Evolutionary conservation across 805 yeast species (phyloP).

Genomic region (Ogataea nitratoaversa): DNA sequence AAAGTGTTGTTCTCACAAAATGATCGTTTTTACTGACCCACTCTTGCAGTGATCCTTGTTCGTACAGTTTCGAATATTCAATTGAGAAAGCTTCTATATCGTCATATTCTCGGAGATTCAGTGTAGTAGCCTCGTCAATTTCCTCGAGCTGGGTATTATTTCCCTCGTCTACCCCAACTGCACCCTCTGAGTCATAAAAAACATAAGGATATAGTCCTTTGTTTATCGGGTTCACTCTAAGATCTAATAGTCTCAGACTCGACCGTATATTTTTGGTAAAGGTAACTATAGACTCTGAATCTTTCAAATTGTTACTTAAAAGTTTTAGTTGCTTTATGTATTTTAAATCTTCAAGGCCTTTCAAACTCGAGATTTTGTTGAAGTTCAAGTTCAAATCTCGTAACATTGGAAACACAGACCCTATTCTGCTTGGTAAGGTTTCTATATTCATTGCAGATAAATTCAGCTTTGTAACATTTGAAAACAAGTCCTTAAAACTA

Average conservation of each 20-base stretch:
- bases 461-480: conserved; percentile 37
- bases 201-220: conserved; percentile 48
- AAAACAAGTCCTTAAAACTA: conserved; percentile 8
- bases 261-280: conserved; percentile 28
- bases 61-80: conserved; percentile 40
- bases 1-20: conserved; percentile 6
- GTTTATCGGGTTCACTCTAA: conserved; percentile 47
- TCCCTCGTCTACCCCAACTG: conserved; percentile 7
- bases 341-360: conserved; percentile 31
- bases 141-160: conserved; percentile 5
- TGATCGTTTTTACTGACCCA: conserved; percentile 38
- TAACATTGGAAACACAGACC: conserved; percentile 41
- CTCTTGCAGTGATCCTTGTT: conserved; percentile 28
- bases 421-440: conserved; percentile 35
- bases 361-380: conserved; percentile 36
- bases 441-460: conserved; percentile 45
- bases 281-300: conserved; percentile 31
- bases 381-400: conserved; percentile 47
- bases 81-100: conserved; percentile 50
- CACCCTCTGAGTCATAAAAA: conserved; percentile 40
- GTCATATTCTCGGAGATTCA: conserved; percentile 43
- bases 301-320: conserved; percentile 42
- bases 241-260: conserved; percentile 38
- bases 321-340: conserved; percentile 38
- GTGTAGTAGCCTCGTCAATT: conserved; percentile 28